A percentile compares a stretch with the other conserved stretches of the same genome.
Conservation (phyloP, 2,329 filamentous ascomycete genomes). For the Boeremia exigua region DNA sequence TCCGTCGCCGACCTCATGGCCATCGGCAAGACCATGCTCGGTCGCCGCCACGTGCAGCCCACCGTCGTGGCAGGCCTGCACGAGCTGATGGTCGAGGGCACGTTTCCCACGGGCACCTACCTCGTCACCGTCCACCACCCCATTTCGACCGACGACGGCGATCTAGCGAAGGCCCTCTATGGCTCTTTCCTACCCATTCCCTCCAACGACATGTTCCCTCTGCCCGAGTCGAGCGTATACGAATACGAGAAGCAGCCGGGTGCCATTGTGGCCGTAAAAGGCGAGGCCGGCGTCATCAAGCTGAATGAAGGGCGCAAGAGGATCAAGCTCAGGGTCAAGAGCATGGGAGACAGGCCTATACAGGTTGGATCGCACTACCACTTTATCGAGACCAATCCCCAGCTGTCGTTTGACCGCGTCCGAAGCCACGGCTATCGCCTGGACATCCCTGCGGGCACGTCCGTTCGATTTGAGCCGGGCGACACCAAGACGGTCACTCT, state of each 20-base stretch:
- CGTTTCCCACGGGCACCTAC: slow-evolving; percentile 88
- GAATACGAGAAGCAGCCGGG: slow-evolving; percentile 74
- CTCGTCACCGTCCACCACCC: slow-evolving; percentile 94
- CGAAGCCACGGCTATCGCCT: slow-evolving; percentile 84
- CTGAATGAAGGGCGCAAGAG: slow-evolving; percentile 78
- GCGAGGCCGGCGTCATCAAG: slow-evolving; percentile 65
- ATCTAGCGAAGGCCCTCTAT: slow-evolving; percentile 86
- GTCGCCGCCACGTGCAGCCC: slow-evolving; percentile 87
- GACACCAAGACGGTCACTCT: slow-evolving; percentile 89
- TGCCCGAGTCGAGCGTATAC: slow-evolving; percentile 69
- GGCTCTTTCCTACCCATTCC: slow-evolving; percentile 89
- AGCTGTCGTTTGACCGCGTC: slow-evolving; percentile 84
- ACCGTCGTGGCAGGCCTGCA: slow-evolving; percentile 78
- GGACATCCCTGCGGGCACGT: slow-evolving; percentile 90
- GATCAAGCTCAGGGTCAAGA: slow-evolving; percentile 77
- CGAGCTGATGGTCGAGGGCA: slow-evolving; percentile 93
- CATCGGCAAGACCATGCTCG: slow-evolving; percentile 89
- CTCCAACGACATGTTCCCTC: slow-evolving; percentile 69
- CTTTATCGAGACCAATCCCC: slow-evolving; percentile 92
- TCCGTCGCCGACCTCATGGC: slow-evolving; percentile 92
- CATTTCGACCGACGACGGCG: slow-evolving; percentile 82
- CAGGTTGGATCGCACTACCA: slow-evolving; percentile 95
- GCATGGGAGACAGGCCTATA: slow-evolving; percentile 85
- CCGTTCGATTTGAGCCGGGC: slow-evolving; percentile 91
- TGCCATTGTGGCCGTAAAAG: slow-evolving; percentile 75